Base-by-base conservation (phyloP, 805 yeast genomes). In the Metschnikowia noctiluminum region DNA sequence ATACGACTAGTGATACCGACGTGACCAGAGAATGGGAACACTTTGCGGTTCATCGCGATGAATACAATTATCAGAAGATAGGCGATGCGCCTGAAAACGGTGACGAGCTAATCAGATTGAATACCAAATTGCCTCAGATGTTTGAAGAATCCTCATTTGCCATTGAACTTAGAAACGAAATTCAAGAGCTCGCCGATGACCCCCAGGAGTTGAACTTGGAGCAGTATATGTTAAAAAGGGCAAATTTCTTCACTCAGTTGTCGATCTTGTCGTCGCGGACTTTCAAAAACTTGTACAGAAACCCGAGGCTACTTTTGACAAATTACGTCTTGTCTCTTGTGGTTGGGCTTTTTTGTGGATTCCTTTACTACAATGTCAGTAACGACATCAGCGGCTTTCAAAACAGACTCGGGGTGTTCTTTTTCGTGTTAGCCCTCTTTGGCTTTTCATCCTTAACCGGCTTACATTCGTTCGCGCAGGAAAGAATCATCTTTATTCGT, bases 381-480 rank as follows among this genome's bases (percentile, higher is more conserved):
- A 87, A 89, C 62, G 97, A 92, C 64, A 92, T 94, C 47, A 84
- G 96, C 60, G 99, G 99, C 0, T 94, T 94, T 74, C 99, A 94
- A 66, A 94, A 94, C 67, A 78, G 99, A 58, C 75, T 94, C 55
- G 99, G 99, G 0, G 73, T 94, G 51, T 94, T 94, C 68, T 92
- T 94, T 73, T 94, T 94, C 66, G 69, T 91, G 44, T 74, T 94
- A 52, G 89, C 98, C 3, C 79, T 91, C 60, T 91, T 94, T 72
- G 99, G 99, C 0, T 94, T 94, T 65, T 85, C 96, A 1, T 86
- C 98, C 0, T 76, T 94, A 60, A 92, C 98, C 0, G 95, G 97
- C 0, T 72, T 94, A 46, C 92, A 90, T 56, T 81, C 96, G 3
- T 94, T 94, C 65, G 83, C 96, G 0, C 77, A 81, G 45, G 99